phyloP scores from a whole-genome alignment of 2,329 filamentous ascomycete species.

The Ophiostoma ulmi region DNA sequence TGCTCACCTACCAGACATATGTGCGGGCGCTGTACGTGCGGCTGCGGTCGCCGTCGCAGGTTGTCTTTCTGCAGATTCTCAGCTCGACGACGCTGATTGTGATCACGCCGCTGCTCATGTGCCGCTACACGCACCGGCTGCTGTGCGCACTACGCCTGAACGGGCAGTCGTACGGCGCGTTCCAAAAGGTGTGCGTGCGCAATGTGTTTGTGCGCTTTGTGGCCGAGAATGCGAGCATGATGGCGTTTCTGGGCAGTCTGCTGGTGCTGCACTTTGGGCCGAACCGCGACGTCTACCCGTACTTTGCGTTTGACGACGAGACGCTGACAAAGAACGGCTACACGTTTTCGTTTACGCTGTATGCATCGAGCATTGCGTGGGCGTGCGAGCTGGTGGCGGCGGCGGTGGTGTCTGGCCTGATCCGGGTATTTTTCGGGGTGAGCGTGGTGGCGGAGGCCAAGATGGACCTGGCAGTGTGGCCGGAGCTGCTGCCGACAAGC shows the following conservation, averaged over 20 bases:
- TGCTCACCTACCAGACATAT: constrained; percentile 66
- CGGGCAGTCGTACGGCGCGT: constrained; percentile 55
- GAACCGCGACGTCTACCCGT: constrained; percentile 64
- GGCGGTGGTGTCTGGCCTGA: constrained; percentile 53
- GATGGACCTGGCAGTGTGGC: constrained; percentile 60
- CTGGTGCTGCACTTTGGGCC: constrained; percentile 61
- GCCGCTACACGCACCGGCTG: constrained; percentile 51
- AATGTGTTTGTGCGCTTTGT: constrained; percentile 64
- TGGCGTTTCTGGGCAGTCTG: constrained; percentile 61
- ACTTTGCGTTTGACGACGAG: constrained; percentile 58
- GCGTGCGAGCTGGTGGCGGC: constrained; percentile 60
- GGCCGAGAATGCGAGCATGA: constrained; percentile 63
- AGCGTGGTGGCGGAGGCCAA: constrained; percentile 61
- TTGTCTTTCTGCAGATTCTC: constrained; percentile 59
- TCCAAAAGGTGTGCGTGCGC: constrained; percentile 61
- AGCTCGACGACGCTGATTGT: constrained; percentile 60
- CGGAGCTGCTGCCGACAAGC: constrained; percentile 61
- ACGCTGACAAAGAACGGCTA: constrained; percentile 37
- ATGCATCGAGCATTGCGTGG: constrained; percentile 60
- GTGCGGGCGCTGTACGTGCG: constrained; percentile 64
- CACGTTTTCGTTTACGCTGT: constrained; percentile 59
- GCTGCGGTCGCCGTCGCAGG: constrained; percentile 59
- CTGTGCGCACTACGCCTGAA: constrained; percentile 52
- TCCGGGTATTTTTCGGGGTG: constrained; percentile 54
- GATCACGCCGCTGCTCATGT: constrained; percentile 60